Conservation (phyloP, 495 filamentous ascomycete genomes). For the Achaetomiella virescens region DNA sequence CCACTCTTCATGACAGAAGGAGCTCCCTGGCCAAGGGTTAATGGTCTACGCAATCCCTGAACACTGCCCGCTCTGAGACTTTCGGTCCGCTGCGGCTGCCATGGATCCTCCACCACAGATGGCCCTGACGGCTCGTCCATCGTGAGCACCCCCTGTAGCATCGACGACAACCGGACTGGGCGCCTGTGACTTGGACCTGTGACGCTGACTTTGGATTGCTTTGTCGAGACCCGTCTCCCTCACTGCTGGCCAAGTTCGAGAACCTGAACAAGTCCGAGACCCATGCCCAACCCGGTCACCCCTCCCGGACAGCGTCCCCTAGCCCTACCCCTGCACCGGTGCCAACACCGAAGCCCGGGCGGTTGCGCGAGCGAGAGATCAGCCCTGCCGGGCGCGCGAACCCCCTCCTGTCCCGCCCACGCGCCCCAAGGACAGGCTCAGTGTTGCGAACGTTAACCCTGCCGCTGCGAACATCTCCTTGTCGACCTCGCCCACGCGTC, state of each 20-base stretch:
- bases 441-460: conserved; percentile 19
- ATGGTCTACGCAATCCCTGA: conserved; percentile 27
- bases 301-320: conserved; percentile 34
- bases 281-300: conserved; percentile 26
- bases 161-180: neutral
- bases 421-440: conserved; percentile 36
- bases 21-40: conserved; percentile 19
- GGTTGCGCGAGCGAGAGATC: conserved; percentile 42
- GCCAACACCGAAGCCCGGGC: conserved; percentile 28
- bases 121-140: conserved; percentile 56
- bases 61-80: conserved; percentile 5
- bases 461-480: conserved; percentile 15
- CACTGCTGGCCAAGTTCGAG: conserved; percentile 88
- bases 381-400: conserved; percentile 41
- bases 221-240: conserved; percentile 77
- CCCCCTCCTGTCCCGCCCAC: conserved; percentile 47
- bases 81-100: conserved; percentile 23
- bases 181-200: no score
- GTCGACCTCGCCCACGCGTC: conserved; percentile 25
- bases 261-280: conserved; percentile 57
- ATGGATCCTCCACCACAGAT: conserved; percentile 38
- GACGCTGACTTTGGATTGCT: conserved; percentile 21
- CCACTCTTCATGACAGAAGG: conserved; percentile 20
- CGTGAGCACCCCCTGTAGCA: conserved; percentile 34
- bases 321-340: conserved; percentile 15